Evolutionary conservation across 768 basidiomycete genomes (phyloP).

Genomic region (Panaeolus cyanescens): DNA sequence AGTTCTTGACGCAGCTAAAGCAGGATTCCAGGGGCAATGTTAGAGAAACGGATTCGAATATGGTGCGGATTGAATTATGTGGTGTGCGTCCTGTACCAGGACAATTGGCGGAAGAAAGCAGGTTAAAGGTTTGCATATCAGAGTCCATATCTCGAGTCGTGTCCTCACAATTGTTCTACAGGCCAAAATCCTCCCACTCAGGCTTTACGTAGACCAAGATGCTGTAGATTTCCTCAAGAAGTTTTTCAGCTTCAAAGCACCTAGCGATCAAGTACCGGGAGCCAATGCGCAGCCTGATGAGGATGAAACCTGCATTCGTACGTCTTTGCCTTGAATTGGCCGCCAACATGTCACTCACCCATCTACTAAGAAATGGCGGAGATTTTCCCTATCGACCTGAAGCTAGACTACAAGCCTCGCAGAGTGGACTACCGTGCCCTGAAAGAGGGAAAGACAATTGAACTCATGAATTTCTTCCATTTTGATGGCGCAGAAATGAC

Average conservation of each 20-base stretch:
- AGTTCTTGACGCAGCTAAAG: slow-evolving; percentile 87
- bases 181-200: slow-evolving; percentile 89
- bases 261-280: slow-evolving; percentile 33
- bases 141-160: not conserved
- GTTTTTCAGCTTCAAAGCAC: slow-evolving; percentile 88
- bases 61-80: slow-evolving; percentile 86
- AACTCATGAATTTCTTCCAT: slow-evolving; percentile 99
- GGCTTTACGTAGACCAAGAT: slow-evolving; percentile 97
- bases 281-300: slow-evolving; percentile 29
- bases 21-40: slow-evolving; percentile 86
- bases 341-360: not conserved
- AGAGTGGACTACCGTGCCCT: slow-evolving; percentile 93
- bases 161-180: slow-evolving; percentile 28
- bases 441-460: slow-evolving; percentile 88
- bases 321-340: slow-evolving; percentile 4
- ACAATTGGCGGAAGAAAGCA: slow-evolving; percentile 70
- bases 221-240: slow-evolving; percentile 97
- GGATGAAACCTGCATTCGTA: slow-evolving; percentile 46
- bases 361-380: slow-evolving; percentile 78
- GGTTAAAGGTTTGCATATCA: slow-evolving; percentile 64
- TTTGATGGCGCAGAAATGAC: slow-evolving; percentile 99
- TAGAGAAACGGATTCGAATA: slow-evolving; percentile 88
- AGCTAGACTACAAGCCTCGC: slow-evolving; percentile 97
- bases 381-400: slow-evolving; percentile 92
- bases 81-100: slow-evolving; percentile 73